Conservation (phyloP, 768 basidiomycete species). For the Hygrocybe coccinea region DNA sequence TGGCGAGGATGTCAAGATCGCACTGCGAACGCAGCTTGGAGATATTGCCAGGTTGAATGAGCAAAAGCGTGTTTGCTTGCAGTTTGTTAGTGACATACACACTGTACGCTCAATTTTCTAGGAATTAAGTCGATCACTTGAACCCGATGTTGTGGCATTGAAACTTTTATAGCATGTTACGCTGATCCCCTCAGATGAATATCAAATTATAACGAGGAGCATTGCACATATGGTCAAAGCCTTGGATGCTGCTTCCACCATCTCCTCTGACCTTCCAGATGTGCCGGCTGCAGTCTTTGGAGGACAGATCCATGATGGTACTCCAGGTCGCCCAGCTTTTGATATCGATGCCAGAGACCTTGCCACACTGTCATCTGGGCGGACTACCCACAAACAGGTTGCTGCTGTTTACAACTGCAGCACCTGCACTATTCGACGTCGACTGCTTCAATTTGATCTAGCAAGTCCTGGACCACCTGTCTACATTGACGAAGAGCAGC, state of each 20-base stretch:
- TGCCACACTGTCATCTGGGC: slow-evolving; percentile 7
- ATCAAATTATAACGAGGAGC: background rate
- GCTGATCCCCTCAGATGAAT: background rate
- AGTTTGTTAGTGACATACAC: background rate
- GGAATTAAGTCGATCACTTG: background rate
- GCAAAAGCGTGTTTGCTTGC: background rate
- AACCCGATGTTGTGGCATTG: background rate
- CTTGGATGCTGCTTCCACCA: slow-evolving; percentile 2
- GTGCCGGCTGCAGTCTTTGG: background rate
- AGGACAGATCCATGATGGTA: slow-evolving; percentile 12
- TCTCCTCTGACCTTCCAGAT: slow-evolving; percentile 7
- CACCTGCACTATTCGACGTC: slow-evolving; percentile 14
- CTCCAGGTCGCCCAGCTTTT: slow-evolving; percentile 14
- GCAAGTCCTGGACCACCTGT: slow-evolving; percentile 16
- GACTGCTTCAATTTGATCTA: slow-evolving; percentile 20
- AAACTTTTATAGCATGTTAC: background rate
- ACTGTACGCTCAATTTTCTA: background rate
- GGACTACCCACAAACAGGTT: slow-evolving; percentile 16
- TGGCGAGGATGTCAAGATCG: background rate
- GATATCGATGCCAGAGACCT: slow-evolving; percentile 25
- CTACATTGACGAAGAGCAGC: slow-evolving; percentile 5
- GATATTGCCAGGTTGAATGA: background rate
- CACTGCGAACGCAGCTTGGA: background rate
- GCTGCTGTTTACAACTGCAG: slow-evolving; percentile 10
- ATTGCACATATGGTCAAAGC: slow-evolving; percentile 3